A percentile compares a stretch with the other conserved stretches of the same genome.
Evolutionary conservation across 192 early-diverging fungal species (phyloP).

Genomic region (Coemansia erecta): DNA sequence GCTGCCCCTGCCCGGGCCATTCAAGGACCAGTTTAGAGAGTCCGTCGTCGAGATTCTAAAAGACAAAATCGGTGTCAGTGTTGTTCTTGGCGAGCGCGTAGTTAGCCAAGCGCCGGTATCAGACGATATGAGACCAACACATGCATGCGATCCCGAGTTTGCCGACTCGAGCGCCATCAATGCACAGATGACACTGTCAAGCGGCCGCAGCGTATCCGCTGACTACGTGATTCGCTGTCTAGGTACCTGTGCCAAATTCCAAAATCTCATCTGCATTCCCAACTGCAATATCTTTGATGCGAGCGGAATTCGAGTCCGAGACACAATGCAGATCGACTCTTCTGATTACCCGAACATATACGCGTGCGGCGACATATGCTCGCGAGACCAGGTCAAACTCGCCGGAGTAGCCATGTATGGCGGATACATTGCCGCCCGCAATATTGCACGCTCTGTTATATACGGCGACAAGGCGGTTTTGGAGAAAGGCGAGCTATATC

Average conservation of each 20-base stretch:
- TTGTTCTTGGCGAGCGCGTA: slow-evolving; percentile 33
- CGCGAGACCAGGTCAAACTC: slow-evolving; percentile 31
- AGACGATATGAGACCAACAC: slow-evolving; percentile 14
- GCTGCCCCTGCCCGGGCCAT: slow-evolving; percentile 27
- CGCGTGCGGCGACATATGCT: slow-evolving; percentile 70
- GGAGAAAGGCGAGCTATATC: slow-evolving; percentile 11
- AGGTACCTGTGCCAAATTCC: slow-evolving; percentile 9
- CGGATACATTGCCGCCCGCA: slow-evolving; percentile 34
- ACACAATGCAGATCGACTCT: slow-evolving; percentile 71
- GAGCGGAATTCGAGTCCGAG: slow-evolving; percentile 45
- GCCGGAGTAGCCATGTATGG: slow-evolving; percentile 46
- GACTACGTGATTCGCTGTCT: slow-evolving; percentile 35
- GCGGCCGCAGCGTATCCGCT: slow-evolving; percentile 2
- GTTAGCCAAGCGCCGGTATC: slow-evolving; percentile 19
- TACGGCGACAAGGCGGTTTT: slow-evolving; percentile 3
- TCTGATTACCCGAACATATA: slow-evolving; percentile 62
- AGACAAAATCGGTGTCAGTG: slow-evolving; percentile 24
- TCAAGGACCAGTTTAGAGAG: slow-evolving; percentile 29
- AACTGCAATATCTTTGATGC: slow-evolving; percentile 5
- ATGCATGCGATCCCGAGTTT: slow-evolving; percentile 2
- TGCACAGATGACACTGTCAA: slow-evolving; percentile 16
- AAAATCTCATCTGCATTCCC: slow-evolving; percentile 6
- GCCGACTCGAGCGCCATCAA: slow-evolving; percentile 3
- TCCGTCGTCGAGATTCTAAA: slow-evolving; percentile 22
- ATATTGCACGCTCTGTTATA: slow-evolving; percentile 29